Base-by-base conservation (phyloP, 352 stramenopile genomes). In the Blastocystis sp. region DNA sequence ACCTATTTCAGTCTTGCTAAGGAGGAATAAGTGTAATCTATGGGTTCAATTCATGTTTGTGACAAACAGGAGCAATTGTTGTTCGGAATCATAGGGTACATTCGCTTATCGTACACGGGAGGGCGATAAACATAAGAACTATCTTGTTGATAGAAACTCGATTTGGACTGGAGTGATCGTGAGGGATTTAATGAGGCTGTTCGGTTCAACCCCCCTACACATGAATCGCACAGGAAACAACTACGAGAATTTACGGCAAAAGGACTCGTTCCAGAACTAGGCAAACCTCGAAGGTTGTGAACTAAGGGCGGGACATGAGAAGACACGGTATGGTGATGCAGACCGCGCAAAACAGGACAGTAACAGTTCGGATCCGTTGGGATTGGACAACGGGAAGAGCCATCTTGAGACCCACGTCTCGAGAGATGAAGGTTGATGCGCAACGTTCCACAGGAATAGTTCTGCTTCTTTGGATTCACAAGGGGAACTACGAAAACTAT, bases 1-100 rank as follows among this genome's bases (percentile, higher is more conserved):
- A 72, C 42, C 21, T 85, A 85, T 42, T 85, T 81, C 48, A 81
- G 40, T 51, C 24, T 81, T 32, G 46, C 46, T n/a, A 81, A 81
- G 69, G 69, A 81, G 34, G 69, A 81, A 81, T 81, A 49, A 48
- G 48, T 64, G 51, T 81, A 51, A 51, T 49, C 32, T 40, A 27
- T 75, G 36, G 36, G 36, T 40, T 75, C 24, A 34, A 44, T 59
- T 48, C 27, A 21, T 75, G 32, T 16, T 54, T 51, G 42, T 32
- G 21, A 54, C 63, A 48, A 65, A 64, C 48, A 81, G 24, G 3
- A 21, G 11, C 49, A 81, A 24, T 81, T 57, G 21, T 81, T 57
- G 8, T 61, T 64, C n/a, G 48, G 69, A 18, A 63, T 46, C 14
- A 48, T 63, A 81, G 40, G 69, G 48, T 63, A 48, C 48, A 57